Conservation (phyloP, 345 rosid species). For the Excoecaria agallocha region DNA sequence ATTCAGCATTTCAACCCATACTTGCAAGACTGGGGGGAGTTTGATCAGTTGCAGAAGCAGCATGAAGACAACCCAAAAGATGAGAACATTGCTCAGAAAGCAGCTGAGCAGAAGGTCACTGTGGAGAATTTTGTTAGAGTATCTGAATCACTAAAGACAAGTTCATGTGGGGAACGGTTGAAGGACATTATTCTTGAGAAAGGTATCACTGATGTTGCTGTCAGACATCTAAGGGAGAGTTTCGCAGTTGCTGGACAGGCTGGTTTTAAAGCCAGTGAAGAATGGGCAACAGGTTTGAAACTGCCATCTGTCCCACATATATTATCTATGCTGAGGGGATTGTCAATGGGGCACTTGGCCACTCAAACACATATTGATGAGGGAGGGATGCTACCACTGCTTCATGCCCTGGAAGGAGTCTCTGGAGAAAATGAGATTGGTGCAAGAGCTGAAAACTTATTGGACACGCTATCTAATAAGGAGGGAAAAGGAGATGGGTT, state of each 20-base stretch:
- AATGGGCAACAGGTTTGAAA: conserved; percentile 74
- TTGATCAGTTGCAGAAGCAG: conserved; percentile 68
- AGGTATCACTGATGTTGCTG: conserved; percentile 80
- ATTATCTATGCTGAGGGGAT: conserved; percentile 86
- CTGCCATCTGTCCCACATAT: conserved; percentile 87
- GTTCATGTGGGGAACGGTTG: conserved; percentile 95
- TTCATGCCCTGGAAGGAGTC: conserved; percentile 94
- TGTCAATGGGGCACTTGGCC: conserved; percentile 94
- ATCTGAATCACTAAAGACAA: conserved; percentile 93
- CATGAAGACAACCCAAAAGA: conserved; percentile 74
- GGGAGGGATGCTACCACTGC: conserved; percentile 76
- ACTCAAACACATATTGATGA: conserved; percentile 84
- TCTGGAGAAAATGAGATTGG: conserved; percentile 94
- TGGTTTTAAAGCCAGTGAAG: conserved; percentile 66
- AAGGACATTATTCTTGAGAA: conserved; percentile 89
- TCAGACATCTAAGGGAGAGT: conserved; percentile 64
- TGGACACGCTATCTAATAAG: conserved; percentile 83
- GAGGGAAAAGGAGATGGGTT: conserved; percentile 96
- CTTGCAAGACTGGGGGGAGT: conserved; percentile 87
- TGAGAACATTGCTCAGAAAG: conserved; percentile 62
- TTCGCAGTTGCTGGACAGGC: conserved; percentile 78
- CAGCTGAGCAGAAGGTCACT: conserved; percentile 67
- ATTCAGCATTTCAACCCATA: conserved; percentile 82
- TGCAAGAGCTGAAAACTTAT: conserved; percentile 92
- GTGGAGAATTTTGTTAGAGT: conserved; percentile 93